Conservation (phyloP, 148 eudicot species). For the Rhododendron henanense region DNA sequence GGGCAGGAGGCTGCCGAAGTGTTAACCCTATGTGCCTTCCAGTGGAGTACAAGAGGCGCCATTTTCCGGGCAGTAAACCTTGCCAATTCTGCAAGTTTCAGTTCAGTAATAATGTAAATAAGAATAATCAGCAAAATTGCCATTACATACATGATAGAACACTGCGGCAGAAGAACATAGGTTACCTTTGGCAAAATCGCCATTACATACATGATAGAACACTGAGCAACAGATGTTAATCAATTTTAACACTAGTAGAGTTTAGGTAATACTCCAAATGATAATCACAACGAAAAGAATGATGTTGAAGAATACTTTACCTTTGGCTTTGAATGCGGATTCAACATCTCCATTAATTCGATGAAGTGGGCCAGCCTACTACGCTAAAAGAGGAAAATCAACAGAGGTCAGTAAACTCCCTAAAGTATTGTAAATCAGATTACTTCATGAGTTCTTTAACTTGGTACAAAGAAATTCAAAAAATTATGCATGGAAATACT, state of each 20-base stretch:
- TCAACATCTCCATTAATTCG: conserved; percentile 93
- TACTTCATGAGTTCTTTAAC: background rate
- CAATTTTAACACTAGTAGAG: background rate
- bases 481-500: background rate
- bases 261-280: background rate
- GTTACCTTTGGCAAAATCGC: background rate
- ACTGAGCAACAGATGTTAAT: background rate
- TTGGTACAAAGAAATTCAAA: background rate
- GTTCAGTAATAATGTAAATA: background rate
- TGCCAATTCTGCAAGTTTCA: conserved; percentile 63
- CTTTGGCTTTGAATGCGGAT: conserved; percentile 81
- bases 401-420: conserved; percentile 3
- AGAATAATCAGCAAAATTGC: background rate
- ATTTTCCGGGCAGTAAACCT: conserved; percentile 73
- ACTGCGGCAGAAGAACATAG: background rate
- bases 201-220: too few species aligned
- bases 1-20: conserved; percentile 65
- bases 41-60: conserved; percentile 82
- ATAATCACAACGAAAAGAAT: background rate
- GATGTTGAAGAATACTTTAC: conserved; percentile 23
- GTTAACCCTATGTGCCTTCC: conserved; percentile 90
- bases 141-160: too few species aligned
- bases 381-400: conserved; percentile 49
- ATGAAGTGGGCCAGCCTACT: conserved; percentile 77
- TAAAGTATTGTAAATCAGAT: background rate